Base-by-base conservation (phyloP, 805 yeast species). In the Tetrapisispora phaffii region DNA sequence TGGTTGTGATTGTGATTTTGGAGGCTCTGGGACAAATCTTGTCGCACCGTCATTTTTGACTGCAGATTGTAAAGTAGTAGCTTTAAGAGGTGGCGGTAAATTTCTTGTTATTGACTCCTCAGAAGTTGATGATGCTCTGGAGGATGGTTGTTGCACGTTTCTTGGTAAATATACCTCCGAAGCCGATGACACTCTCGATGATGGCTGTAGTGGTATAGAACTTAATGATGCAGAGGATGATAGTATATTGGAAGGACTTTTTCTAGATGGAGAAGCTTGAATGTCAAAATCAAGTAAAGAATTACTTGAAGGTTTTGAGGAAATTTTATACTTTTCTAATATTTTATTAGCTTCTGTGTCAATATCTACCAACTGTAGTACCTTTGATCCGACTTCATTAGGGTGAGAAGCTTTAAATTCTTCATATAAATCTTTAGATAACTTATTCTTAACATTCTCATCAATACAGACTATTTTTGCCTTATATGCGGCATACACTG, bases 401-500 rank as follows among this genome's bases (percentile, higher is more conserved):
- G 64, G 57, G 45, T 68, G 66, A 3, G 54, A 47, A 1, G 53
- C 58, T 42, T 80, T 77, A 50, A 77, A 79, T 41, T 70, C 74
- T 32, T 75, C 73, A 55, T 85, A 82, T 32, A 90, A 64, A 43
- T 78, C 73, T 35, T 73, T 70, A 16, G 79, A 69, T 45, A 89
- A 63, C 35, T 67, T 65, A 42, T 73, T 70, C 60, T 78, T 85
- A 32, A 71, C 65, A 10, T 63, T 70, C 48, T 83, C 83, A 60
- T 93, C 83, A 28, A 89, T 72, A 45, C 85, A 75, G 44, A 77
- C 74, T 17, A 86, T 89, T 17, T 66, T 70, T 13, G 85, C 77
- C 29, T 71, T 67, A 57, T 83, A 88, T 0, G 87, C 78, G 4
- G 90, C 88, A 62, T 74, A 93, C 2, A 93, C 96, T 0, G 98